Conservation (phyloP, 192 early-diverging fungal genomes). For the Linderina pennispora region DNA sequence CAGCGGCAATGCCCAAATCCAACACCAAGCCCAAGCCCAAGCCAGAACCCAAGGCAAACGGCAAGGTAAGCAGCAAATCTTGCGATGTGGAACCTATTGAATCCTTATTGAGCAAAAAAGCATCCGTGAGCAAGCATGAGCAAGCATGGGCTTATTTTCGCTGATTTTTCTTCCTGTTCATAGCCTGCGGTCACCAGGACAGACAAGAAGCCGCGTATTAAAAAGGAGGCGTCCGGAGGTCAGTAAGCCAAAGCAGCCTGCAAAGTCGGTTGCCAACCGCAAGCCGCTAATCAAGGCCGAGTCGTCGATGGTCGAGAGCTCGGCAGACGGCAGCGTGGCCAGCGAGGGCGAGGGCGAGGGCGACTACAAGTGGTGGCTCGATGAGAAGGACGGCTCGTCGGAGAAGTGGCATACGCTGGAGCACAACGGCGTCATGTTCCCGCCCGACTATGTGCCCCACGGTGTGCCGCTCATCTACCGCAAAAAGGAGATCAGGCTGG, state of each 20-base stretch:
- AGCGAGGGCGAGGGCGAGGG: constrained; percentile 51
- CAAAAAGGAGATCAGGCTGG: constrained; percentile 59
- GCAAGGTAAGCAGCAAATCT: constrained; percentile 6
- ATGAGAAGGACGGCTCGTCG: constrained; percentile 52
- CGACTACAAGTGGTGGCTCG: constrained; percentile 67
- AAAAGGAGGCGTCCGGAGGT: neutral
- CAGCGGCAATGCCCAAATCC: constrained; percentile 1
- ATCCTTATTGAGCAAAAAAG: too few species aligned
- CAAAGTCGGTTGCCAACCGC: constrained; percentile 8
- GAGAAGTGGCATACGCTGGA: constrained; percentile 84
- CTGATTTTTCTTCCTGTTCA: neutral
- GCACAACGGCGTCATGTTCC: constrained; percentile 87
- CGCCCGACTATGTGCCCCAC: constrained; percentile 86
- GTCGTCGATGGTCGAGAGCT: constrained; percentile 10
- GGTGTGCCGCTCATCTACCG: constrained; percentile 84
- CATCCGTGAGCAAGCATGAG: too few species aligned
- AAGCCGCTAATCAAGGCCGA: constrained; percentile 38
- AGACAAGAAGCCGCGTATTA: neutral
- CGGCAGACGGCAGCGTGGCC: constrained; percentile 25
- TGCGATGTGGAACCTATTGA: too few species aligned
- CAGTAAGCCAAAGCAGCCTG: neutral
- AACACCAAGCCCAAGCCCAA: constrained; percentile 6
- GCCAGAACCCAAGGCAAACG: too few species aligned
- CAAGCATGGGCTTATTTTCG: neutral
- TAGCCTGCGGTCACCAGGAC: constrained; percentile 2